Conservation (phyloP, 2,329 filamentous ascomycete genomes). For the Nothopassalora personata region DNA sequence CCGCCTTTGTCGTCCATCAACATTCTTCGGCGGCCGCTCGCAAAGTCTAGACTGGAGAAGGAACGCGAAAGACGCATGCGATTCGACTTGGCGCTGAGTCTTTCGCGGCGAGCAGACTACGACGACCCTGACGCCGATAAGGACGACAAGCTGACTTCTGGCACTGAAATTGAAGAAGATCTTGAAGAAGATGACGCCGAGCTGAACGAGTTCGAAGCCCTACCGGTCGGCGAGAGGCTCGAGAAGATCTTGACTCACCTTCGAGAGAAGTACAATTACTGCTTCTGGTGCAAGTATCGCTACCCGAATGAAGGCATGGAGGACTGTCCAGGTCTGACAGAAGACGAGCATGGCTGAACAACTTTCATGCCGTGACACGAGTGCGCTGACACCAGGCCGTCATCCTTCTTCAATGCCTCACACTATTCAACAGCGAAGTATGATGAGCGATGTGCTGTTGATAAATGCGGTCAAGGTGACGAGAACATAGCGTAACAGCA, state of each 20-base stretch:
- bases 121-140: slow-evolving; percentile 62
- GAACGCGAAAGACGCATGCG: slow-evolving; percentile 63
- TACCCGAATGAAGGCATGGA: slow-evolving; percentile 76
- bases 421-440: no score
- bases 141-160: slow-evolving; percentile 65
- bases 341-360: slow-evolving; percentile 69
- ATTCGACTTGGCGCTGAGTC: slow-evolving; percentile 60
- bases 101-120: slow-evolving; percentile 59
- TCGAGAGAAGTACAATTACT: slow-evolving; percentile 69
- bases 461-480: no score
- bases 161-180: slow-evolving; percentile 57
- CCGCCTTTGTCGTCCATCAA: slow-evolving; percentile 55
- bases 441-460: no score
- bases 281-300: slow-evolving; percentile 89
- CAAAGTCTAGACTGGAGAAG: slow-evolving; percentile 63
- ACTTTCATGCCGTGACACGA: no score
- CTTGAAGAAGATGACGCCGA: slow-evolving; percentile 77
- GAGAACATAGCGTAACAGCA: no score
- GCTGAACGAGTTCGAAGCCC: slow-evolving; percentile 69
- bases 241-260: slow-evolving; percentile 62
- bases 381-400: no score
- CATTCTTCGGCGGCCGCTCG: slow-evolving; percentile 72
- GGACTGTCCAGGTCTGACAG: slow-evolving; percentile 79
- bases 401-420: no score
- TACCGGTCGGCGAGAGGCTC: slow-evolving; percentile 63